Evolutionary conservation across 2,329 filamentous ascomycete species (phyloP).

Genomic region (Cladosporium sp.): DNA sequence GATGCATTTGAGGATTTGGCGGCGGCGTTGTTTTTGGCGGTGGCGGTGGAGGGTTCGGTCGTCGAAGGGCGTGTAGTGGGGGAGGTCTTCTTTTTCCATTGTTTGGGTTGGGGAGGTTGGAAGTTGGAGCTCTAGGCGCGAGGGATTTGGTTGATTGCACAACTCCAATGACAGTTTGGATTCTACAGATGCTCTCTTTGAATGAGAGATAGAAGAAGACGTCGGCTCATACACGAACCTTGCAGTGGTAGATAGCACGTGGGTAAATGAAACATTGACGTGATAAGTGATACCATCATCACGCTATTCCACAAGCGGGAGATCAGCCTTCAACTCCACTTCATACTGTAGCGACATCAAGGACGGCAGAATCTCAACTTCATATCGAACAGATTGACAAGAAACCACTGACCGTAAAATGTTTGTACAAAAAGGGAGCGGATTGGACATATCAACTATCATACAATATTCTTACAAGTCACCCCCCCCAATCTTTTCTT

Average conservation of each 20-base stretch:
- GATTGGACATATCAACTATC: neutral
- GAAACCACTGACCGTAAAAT: neutral
- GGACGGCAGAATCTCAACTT: no score
- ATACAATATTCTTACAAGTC: neutral
- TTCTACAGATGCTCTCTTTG: no score
- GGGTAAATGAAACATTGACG: neutral
- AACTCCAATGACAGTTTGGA: no score
- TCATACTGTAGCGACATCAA: no score
- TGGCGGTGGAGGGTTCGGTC: neutral
- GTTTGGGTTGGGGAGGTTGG: neutral
- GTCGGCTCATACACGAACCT: no score
- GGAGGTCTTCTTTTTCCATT: constrained; percentile 19
- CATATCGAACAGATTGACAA: no score
- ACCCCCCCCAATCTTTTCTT: neutral
- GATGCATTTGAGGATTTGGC: constrained; percentile 12
- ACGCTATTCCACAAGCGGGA: neutral
- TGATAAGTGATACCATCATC: neutral
- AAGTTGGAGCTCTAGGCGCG: no score
- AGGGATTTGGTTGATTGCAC: no score
- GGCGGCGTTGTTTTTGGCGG: constrained; percentile 1
- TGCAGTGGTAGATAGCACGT: neutral
- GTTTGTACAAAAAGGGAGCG: neutral
- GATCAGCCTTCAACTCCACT: neutral
- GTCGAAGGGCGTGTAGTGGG: constrained; percentile 15
- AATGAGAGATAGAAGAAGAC: no score